Evolutionary conservation across 192 early-diverging fungal genomes (phyloP).

Genomic region (Rhizoclosmatium sp.): DNA sequence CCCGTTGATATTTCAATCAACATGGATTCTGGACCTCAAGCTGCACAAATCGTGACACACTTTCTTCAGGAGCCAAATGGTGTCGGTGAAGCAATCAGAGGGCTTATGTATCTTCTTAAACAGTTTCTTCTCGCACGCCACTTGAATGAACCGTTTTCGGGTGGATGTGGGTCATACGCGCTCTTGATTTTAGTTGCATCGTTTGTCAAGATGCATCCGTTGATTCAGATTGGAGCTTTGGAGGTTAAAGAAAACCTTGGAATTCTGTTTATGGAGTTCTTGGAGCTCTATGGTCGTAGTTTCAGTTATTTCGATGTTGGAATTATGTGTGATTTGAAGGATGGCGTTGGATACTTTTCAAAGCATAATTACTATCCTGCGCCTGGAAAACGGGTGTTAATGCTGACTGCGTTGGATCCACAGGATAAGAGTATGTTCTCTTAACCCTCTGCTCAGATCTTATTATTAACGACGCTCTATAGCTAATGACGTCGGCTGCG

Average conservation of each 20-base stretch:
- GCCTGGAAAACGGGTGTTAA: not conserved
- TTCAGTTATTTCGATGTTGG: constrained; percentile 78
- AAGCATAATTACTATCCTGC: not conserved
- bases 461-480: not conserved
- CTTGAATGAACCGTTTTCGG: constrained; percentile 87
- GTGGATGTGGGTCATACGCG: constrained; percentile 89
- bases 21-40: constrained; percentile 71
- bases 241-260: constrained; percentile 79
- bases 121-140: constrained; percentile 78
- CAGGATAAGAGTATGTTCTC: constrained; percentile 46
- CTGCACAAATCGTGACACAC: constrained; percentile 65
- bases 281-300: constrained; percentile 86
- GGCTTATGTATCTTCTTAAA: constrained; percentile 85
- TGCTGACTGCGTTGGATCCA: constrained; percentile 49
- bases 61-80: constrained; percentile 58
- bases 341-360: constrained; percentile 23
- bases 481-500: constrained; percentile 56
- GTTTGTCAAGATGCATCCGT: constrained; percentile 88
- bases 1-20: constrained; percentile 90
- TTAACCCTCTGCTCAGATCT: not conserved
- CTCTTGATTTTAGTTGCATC: constrained; percentile 78
- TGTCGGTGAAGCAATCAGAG: constrained; percentile 58
- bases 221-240: constrained; percentile 69
- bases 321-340: constrained; percentile 43
- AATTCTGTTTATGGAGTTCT: constrained; percentile 87